Evolutionary conservation across 2,329 filamentous ascomycete genomes (phyloP), one percentile per base, ranked within the genome.

Genomic region (Cladosporium cucumerinum): DNA sequence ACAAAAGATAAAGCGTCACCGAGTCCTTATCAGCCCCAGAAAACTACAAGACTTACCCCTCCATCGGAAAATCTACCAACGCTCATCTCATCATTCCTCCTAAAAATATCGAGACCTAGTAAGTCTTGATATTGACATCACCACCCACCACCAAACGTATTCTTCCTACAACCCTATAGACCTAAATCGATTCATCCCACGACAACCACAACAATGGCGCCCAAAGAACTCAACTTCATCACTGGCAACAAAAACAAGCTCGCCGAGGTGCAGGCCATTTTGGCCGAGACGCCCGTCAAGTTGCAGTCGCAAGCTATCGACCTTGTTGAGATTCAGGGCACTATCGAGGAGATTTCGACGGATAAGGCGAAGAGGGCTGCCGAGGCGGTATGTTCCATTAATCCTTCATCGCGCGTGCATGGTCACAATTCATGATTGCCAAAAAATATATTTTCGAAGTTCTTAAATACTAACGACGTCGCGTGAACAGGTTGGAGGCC

Each of bases 201-300:
- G 2, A n/a, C 30, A 36, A 57, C 21, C 32, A 5, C 23, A 34
- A 54, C 11, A 46, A 73, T 74, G 72, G 71, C 72, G 21, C 72
- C 71, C 43, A 81, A 82, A 69, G 79, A 82, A 68, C 81, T 99
- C 69, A 93, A 96, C 79, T 99, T 99, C 82, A 96, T 99, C 76
- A 98, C 94, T 1, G 91, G 94, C 78, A 99, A 99, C 80, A 87
- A 89, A 74, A 96, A 97, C 82, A 99, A 99, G 82, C 85, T 99
- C 64, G 82, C 84, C 65, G 95, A 99, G 81, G 93, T 97, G 70
- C 88, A 91, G 78, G 89, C 90, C 21, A 97, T 99, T 71, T 85
- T 99, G 3, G 88, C 89, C 71, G 82, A 86, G 10, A 86, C 85
- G 65, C 69, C 74, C 11, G 89, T 97, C 69, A 82, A 89, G 68